Conservation (phyloP, 1,284 basidiomycete genomes). For the Boletellus deceptivus region DNA sequence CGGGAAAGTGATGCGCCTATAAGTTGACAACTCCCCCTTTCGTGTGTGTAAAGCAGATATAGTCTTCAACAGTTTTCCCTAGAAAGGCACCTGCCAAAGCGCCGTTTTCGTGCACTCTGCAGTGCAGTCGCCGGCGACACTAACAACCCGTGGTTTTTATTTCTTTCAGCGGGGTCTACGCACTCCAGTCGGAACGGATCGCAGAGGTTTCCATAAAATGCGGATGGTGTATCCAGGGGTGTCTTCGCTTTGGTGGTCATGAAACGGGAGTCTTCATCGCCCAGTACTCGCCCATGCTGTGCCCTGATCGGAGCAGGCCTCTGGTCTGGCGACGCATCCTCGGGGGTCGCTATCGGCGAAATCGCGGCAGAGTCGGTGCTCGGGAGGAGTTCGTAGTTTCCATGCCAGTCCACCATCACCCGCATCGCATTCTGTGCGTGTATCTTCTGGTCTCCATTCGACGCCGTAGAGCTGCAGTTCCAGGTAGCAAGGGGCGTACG, state of each 20-base stretch:
- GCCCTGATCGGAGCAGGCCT: conserved; percentile 9
- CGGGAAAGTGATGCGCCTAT: neutral
- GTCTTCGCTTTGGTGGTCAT: neutral
- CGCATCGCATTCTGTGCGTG: conserved; percentile 1
- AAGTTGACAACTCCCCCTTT: neutral
- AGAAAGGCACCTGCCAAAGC: conserved; percentile 20
- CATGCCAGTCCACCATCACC: conserved; percentile 21
- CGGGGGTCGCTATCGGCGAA: conserved; percentile 15
- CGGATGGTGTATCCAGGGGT: neutral
- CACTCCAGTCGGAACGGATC: conserved; percentile 23
- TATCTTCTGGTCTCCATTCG: conserved; percentile 1
- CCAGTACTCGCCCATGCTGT: neutral
- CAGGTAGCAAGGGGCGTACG: neutral
- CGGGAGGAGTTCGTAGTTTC: conserved; percentile 18
- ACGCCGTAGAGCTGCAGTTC: neutral
- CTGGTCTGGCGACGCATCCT: conserved; percentile 22
- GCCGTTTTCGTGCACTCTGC: conserved; percentile 8
- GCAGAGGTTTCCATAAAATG: conserved; percentile 9
- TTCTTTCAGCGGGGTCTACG: conserved; percentile 1
- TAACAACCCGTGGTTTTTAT: neutral
- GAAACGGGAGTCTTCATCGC: neutral
- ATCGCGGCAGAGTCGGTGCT: neutral
- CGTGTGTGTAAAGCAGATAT: neutral
- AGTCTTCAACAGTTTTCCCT: conserved; percentile 10
- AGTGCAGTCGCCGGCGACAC: conserved; percentile 4